Conservation (phyloP, 163 green algal genomes). For the Smithsoniella earleae region DNA sequence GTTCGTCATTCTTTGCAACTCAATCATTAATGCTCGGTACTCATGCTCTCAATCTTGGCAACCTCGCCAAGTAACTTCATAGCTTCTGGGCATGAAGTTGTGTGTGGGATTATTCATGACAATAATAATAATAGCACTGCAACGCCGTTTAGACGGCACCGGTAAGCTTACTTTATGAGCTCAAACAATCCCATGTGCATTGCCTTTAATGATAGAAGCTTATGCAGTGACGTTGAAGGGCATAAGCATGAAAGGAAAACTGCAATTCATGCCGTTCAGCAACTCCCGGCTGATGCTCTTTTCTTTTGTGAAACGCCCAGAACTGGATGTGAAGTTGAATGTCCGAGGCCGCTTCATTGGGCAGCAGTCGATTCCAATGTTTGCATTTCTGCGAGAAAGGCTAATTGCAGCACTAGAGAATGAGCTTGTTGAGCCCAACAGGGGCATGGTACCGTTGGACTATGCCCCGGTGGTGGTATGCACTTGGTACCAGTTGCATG, state of each 20-base stretch:
- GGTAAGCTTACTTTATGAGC: no score
- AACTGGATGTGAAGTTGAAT: constrained; percentile 17
- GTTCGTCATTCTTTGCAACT: no score
- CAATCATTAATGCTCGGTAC: no score
- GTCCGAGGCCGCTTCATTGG: constrained; percentile 24
- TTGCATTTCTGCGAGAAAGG: constrained; percentile 25
- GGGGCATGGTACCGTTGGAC: constrained; percentile 3
- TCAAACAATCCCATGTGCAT: no score
- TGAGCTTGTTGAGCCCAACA: constrained; percentile 23
- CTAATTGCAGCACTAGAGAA: constrained; percentile 25
- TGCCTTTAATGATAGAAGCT: no score
- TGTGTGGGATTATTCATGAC: no score
- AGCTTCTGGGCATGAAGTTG: no score
- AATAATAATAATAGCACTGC: no score
- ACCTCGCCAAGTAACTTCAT: no score
- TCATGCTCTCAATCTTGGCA: no score
- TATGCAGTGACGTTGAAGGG: constrained; percentile 18
- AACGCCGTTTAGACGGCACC: no score
- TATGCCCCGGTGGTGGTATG: constrained; percentile 26
- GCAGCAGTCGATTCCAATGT: constrained; percentile 27
- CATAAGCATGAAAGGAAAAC: constrained; percentile 12
- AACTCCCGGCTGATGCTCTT: constrained; percentile 23
- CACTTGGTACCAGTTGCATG: background rate
- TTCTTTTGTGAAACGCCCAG: background rate
- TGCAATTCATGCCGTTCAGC: constrained; percentile 30